These are phyloP conservation scores for Candida anutae DNA, from an alignment of 1,139 yeast genomes.

Conservation along the genomic window DNA sequence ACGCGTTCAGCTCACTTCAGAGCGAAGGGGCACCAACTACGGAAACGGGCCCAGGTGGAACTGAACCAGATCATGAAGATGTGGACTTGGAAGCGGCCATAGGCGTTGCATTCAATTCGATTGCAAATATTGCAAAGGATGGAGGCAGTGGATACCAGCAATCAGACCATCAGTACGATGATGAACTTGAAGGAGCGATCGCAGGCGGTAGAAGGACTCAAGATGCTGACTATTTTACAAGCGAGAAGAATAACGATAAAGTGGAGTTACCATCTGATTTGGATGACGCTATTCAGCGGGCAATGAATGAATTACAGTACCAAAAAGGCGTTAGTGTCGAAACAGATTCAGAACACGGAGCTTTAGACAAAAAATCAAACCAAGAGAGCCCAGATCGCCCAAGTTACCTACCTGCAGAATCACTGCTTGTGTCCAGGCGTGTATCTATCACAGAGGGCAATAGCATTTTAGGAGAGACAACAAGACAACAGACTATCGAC, in stretches of 20 bases:
- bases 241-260: background rate
- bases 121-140: conserved; percentile 3
- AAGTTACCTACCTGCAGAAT: background rate
- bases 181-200: too few relatives aligned
- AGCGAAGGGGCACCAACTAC: background rate
- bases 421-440: background rate
- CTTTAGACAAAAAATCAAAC: background rate
- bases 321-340: background rate
- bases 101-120: conserved; percentile 20
- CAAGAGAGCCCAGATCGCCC: background rate
- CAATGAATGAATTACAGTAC: background rate
- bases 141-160: too few relatives aligned
- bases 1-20: conserved; percentile 13
- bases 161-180: too few relatives aligned
- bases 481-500: conserved; percentile 2
- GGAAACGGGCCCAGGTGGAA: background rate
- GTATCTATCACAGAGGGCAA: background rate
- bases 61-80: conserved; percentile 5
- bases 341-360: background rate
- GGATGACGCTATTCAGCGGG: background rate
- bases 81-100: conserved; percentile 21
- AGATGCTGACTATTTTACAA: background rate
- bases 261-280: background rate
- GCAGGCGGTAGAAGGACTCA: background rate
- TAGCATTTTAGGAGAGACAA: background rate